These are phyloP conservation scores for Emmonsiellopsis sp. DNA, from an alignment of 2,329 filamentous ascomycete species.

Conservation along the genomic window DNA sequence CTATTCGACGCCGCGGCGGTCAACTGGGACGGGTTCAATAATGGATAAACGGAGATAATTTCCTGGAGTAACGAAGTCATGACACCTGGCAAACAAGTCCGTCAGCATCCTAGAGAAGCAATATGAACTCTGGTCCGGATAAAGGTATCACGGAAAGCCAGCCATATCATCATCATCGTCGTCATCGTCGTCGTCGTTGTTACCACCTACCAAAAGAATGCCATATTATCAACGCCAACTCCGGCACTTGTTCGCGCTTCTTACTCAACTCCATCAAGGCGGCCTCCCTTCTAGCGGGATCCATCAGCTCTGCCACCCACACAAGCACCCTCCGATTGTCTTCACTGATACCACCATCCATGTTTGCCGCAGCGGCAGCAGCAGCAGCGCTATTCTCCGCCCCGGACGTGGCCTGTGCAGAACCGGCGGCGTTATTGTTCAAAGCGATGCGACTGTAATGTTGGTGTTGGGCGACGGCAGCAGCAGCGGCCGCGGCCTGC, in stretches of 20 bases:
- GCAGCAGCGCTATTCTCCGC: conserved; percentile 15
- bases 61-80: conserved; percentile 97
- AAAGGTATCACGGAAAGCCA: not conserved
- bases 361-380: conserved; percentile 35
- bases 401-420: conserved; percentile 21
- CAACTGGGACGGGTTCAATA: conserved; percentile 92
- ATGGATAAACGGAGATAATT: conserved; percentile 96
- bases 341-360: conserved; percentile 66
- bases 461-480: conserved; percentile 36
- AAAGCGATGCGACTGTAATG: conserved; percentile 66
- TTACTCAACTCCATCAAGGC: conserved; percentile 94
- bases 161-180: not conserved
- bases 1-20: conserved; percentile 95
- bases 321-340: conserved; percentile 88
- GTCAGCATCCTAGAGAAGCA: conserved; percentile 6
- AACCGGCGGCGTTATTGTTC: conserved; percentile 44
- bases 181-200: not conserved
- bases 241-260: conserved; percentile 95
- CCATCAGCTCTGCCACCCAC: conserved; percentile 86
- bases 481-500: conserved; percentile 35
- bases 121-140: not conserved
- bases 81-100: conserved; percentile 54
- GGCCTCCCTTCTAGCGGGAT: conserved; percentile 76
- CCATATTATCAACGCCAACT: conserved; percentile 92
- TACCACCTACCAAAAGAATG: conserved; percentile 78